Base-by-base conservation (phyloP, 2,329 filamentous ascomycete genomes). In the Fusarium protoensiforme region DNA sequence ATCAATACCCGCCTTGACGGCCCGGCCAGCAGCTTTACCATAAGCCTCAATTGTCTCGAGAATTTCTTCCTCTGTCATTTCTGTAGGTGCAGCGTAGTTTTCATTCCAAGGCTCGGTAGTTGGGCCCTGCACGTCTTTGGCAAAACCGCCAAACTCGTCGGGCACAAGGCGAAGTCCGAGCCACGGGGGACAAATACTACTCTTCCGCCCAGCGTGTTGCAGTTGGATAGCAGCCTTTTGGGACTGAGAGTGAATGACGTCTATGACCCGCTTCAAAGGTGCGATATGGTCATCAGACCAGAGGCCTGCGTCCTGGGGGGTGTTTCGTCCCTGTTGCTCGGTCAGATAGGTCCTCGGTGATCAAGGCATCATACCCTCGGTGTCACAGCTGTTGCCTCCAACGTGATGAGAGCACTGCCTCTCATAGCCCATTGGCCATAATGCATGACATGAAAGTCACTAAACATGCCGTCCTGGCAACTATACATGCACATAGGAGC, bases 401-500 rank as follows among this genome's bases (percentile, higher is more conserved):
- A 16, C 18, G 48, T 54, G 7, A 54, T 54, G 0, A 54, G n/a
- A 10, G 48, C 66, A 36, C 39, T 51, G 2, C 66, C 66, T 29
- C 66, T 31, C 63, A 66, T 57, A 4, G 63, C 57, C 62, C 62
- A 62, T 24, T 65, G 62, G 6, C 62, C 66, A n/a, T 66, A 62
- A 27, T 69, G 63, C 11, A 41, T 35, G 13, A 69, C 39, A 35
- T 69, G 63, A 41, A 61, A 69, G 27, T 69, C 66, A 16, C 46
- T 69, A 27, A 65, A 61, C 48, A 62, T 51, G 56, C 66, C 66
- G 33, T 68, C 57, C 35, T 59, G 22, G 22, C 62, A 65, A 29
- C 62, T 65, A 14, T 66, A 62, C 62, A 66, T 65, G 22, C 66
- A 69, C 57, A 69, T 65, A 7, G 63, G 63, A 20, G 66, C 66